These are phyloP conservation scores for Globisporangium paddicum DNA, from an alignment of 352 stramenopile species.

Conservation along the genomic window DNA sequence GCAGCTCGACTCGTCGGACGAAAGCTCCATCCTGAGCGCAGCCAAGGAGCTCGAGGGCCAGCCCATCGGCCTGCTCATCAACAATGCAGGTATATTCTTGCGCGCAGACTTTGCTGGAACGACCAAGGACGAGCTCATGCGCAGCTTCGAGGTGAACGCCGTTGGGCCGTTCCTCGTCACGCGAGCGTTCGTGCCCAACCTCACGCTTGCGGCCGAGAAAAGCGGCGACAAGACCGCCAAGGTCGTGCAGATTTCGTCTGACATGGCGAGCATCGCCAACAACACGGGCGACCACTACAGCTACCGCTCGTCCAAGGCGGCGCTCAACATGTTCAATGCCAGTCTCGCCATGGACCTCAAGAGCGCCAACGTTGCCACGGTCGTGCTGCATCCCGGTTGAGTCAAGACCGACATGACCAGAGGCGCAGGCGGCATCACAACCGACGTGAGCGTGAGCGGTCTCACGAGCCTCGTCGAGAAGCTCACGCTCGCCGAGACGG, in stretches of 20 bases:
- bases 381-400: constrained; percentile 31
- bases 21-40: constrained; percentile 17
- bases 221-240: constrained; percentile 13
- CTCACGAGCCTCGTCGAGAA: constrained; percentile 23
- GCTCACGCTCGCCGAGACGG: constrained; percentile 22
- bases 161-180: constrained; percentile 33
- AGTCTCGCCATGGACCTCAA: constrained; percentile 26
- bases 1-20: constrained; percentile 18
- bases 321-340: constrained; percentile 44
- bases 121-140: constrained; percentile 18
- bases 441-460: constrained; percentile 20
- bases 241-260: constrained; percentile 20
- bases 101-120: constrained; percentile 2
- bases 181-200: constrained; percentile 20
- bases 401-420: constrained; percentile 28
- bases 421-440: constrained; percentile 13
- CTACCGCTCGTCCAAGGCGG: constrained; percentile 50
- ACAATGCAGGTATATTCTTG: constrained; percentile 35
- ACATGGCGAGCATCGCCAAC: constrained; percentile 18
- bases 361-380: constrained; percentile 15
- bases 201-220: constrained; percentile 11
- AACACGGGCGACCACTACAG: constrained; percentile 23
- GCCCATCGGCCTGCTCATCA: constrained; percentile 33
- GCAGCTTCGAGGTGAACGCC: constrained; percentile 36
- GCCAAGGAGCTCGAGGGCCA: constrained; percentile 11